phyloP scores from a whole-genome alignment of 1,284 basidiomycete species.

The Cutaneotrichosporon cutaneum region DNA sequence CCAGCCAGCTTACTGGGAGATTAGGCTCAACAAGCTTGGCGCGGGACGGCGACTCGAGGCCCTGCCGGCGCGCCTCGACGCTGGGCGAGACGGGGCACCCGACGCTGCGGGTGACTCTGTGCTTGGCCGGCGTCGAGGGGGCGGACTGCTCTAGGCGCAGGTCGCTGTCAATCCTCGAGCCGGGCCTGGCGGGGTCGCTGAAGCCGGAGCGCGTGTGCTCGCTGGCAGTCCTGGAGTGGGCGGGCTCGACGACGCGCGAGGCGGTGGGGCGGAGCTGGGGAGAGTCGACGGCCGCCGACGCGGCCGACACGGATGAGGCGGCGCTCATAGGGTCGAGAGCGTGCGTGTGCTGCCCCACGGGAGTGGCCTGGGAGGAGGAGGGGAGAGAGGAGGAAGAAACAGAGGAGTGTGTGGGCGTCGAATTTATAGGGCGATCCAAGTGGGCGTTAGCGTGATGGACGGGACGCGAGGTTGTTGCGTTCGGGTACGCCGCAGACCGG shows the following conservation, averaged over 20 bases:
- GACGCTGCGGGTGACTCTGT: constrained; percentile 7
- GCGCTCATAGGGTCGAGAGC: not conserved
- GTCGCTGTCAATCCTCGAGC: not conserved
- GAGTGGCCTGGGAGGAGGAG: not conserved
- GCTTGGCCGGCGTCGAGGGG: constrained; percentile 8
- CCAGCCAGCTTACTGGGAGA: constrained; percentile 10
- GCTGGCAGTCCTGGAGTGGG: not conserved
- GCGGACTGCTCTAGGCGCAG: not conserved
- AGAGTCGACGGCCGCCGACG: not conserved
- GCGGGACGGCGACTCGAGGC: constrained; percentile 1
- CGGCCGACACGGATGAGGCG: not conserved
- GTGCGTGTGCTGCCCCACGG: not conserved
- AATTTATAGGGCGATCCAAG: not conserved
- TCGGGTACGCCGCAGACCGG: not conserved
- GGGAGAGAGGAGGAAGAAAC: not conserved
- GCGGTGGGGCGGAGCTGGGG: not conserved
- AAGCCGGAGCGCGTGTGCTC: not conserved
- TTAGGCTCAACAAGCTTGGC: constrained; percentile 9
- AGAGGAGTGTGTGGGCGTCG: not conserved
- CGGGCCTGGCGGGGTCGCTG: not conserved
- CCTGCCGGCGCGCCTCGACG: constrained; percentile 1
- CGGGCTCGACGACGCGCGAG: not conserved
- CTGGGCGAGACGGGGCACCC: constrained; percentile 11
- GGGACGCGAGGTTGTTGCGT: not conserved
- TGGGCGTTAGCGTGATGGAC: not conserved